These are phyloP conservation scores for Neoboletus subvelutipes DNA, from an alignment of 768 basidiomycete genomes.

Conservation along the genomic window DNA sequence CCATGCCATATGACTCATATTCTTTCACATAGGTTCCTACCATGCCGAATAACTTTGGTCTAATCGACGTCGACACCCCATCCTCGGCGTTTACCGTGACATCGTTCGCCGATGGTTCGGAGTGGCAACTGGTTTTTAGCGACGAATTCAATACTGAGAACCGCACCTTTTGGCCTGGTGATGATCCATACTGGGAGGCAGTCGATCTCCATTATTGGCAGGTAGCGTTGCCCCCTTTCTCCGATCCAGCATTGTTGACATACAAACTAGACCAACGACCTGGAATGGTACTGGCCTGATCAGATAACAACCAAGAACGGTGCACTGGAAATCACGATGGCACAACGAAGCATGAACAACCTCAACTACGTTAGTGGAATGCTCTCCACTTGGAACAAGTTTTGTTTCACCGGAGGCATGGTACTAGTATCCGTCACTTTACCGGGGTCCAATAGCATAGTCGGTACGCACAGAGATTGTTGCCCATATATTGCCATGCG, in stretches of 20 bases:
- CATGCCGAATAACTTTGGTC: conserved; percentile 60
- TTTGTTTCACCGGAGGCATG: conserved; percentile 90
- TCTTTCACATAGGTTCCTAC: conserved; percentile 45
- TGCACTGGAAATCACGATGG: conserved; percentile 72
- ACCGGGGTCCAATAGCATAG: conserved; percentile 63
- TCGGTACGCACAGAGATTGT: conserved; percentile 28
- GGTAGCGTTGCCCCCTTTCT: conserved; percentile 29
- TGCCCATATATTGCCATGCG: not conserved
- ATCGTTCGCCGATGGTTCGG: conserved; percentile 52
- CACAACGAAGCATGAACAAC: conserved; percentile 61
- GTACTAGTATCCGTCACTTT: conserved; percentile 67
- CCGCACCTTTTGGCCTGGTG: conserved; percentile 73
- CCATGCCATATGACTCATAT: not conserved
- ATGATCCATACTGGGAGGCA: conserved; percentile 91
- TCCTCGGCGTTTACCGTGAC: conserved; percentile 49
- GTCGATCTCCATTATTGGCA: conserved; percentile 79
- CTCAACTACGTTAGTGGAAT: conserved; percentile 73
- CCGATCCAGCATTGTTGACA: conserved; percentile 2
- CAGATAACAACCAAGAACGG: conserved; percentile 75
- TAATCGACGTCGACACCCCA: conserved; percentile 81
- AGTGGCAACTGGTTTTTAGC: conserved; percentile 73
- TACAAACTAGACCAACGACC: conserved; percentile 54
- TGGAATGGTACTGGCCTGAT: conserved; percentile 90
- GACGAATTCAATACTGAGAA: conserved; percentile 86
- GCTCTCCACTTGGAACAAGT: conserved; percentile 80